Evolutionary conservation across 179 eudicot genomes (phyloP).

Genomic region (Beta corolliflora): DNA sequence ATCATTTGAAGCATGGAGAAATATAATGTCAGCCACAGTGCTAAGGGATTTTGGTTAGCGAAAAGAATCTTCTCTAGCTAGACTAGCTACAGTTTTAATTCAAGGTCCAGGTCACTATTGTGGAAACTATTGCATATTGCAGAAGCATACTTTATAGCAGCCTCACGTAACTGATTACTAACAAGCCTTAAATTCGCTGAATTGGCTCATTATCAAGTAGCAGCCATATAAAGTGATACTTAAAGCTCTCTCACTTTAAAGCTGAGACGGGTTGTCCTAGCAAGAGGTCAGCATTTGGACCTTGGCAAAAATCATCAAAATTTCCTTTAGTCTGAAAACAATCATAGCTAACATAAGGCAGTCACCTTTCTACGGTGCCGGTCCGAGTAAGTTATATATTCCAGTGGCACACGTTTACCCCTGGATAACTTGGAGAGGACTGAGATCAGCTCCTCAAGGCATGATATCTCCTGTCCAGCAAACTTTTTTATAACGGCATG

Average conservation of each 20-base stretch:
- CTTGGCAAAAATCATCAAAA: neutral
- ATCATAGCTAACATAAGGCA: neutral
- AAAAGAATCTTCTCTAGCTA: neutral
- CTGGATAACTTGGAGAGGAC: constrained; percentile 68
- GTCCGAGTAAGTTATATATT: constrained; percentile 70
- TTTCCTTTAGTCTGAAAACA: neutral
- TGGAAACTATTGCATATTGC: neutral
- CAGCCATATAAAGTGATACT: neutral
- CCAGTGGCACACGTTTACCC: constrained; percentile 91
- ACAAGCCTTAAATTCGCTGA: neutral
- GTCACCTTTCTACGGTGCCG: constrained; percentile 91
- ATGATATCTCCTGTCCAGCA: constrained; percentile 75
- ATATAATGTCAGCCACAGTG: neutral
- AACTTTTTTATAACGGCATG: constrained; percentile 94
- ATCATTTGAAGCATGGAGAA: neutral
- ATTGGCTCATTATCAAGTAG: neutral
- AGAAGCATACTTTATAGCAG: neutral
- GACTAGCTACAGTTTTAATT: too few relatives aligned
- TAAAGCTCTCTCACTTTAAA: neutral
- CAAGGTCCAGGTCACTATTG: neutral
- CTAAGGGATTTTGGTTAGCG: neutral
- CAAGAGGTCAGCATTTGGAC: neutral
- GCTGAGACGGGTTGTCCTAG: neutral
- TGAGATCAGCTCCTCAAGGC: constrained; percentile 64
- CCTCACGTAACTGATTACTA: neutral